phyloP scores from a whole-genome alignment of 257 asterid species.

The Nicotiana otophora region DNA sequence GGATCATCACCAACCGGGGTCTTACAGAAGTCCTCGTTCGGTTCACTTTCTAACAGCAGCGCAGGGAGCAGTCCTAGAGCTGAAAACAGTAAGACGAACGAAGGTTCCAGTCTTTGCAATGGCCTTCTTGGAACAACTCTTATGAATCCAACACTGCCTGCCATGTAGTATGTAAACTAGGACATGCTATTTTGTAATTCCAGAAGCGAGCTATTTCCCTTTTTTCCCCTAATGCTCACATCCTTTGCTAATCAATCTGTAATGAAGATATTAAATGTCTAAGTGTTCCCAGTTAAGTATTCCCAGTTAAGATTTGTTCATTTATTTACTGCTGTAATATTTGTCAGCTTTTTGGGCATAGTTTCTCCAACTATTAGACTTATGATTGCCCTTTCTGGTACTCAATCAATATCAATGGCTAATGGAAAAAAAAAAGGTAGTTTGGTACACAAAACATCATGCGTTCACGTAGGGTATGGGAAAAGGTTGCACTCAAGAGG shows the following conservation, averaged over 20 bases:
- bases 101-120: constrained; percentile 43
- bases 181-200: background rate
- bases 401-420: background rate
- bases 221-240: background rate
- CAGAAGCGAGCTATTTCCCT: background rate
- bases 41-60: constrained; percentile 75
- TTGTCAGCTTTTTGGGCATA: background rate
- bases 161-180: constrained; percentile 23
- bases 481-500: too few species aligned
- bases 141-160: constrained; percentile 45
- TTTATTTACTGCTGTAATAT: constrained; percentile 17
- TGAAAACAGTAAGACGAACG: constrained; percentile 31
- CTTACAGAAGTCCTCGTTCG: constrained; percentile 56
- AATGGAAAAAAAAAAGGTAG: too few species aligned
- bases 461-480: too few species aligned
- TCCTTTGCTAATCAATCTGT: background rate
- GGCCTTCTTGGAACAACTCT: constrained; percentile 28
- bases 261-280: background rate
- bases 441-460: too few species aligned
- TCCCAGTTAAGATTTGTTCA: constrained; percentile 17
- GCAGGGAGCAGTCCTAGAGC: constrained; percentile 77
- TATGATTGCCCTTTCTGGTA: background rate
- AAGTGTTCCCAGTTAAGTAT: background rate
- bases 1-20: constrained; percentile 89
- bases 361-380: background rate